Base-by-base conservation (phyloP, 495 filamentous ascomycete species). In the Aspergillus mulundensis region DNA sequence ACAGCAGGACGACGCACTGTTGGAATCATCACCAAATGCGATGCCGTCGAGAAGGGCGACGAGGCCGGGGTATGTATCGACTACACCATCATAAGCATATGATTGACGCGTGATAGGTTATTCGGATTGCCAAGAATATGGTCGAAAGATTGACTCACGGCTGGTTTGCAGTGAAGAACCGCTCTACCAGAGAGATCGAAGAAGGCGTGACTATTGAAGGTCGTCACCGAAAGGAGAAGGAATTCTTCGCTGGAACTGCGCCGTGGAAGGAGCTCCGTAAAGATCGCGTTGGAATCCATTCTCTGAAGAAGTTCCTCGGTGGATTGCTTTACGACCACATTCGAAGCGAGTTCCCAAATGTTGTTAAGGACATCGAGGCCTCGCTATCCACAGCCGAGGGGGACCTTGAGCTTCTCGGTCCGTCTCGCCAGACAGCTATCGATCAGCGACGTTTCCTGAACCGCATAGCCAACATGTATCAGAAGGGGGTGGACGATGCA, bases 111-210 rank as follows among this genome's bases (percentile, higher is more conserved):
- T 0, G 10, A 14, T 20, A 67, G 36, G 54, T 72, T 23, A 62
- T 74, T 0, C 43, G 63, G 16, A 62, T 69, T 20, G 66, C 66
- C 11, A 36, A 63, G 32, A 70, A 71, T 49, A 58, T 59, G 48
- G 57, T 70, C 36, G 65, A 67, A 3, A 38, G 66, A 21, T 65
- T 80, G 8, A 73, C 62, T 2, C 73, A 80, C 30, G 79, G 81
- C 12, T 84, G 77, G 72, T 81, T 73, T 54, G 66, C 79, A 8
- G 74, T 84, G 0, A 71, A 67, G 10, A 85, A 84, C 49, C 77
- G 71, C 14, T 70, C 69, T 3, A 71, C 72, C n/a, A 57, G 70
- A 18, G 76, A 82, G 21, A 64, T 79, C 5, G 47, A 63, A 19
- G 56, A 63, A 1, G 61, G 61, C 0, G 47, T 73, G 20, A 58